Evolutionary conservation across 2,329 filamentous ascomycete species (phyloP).

Genomic region (Cladophialophora yegresii): DNA sequence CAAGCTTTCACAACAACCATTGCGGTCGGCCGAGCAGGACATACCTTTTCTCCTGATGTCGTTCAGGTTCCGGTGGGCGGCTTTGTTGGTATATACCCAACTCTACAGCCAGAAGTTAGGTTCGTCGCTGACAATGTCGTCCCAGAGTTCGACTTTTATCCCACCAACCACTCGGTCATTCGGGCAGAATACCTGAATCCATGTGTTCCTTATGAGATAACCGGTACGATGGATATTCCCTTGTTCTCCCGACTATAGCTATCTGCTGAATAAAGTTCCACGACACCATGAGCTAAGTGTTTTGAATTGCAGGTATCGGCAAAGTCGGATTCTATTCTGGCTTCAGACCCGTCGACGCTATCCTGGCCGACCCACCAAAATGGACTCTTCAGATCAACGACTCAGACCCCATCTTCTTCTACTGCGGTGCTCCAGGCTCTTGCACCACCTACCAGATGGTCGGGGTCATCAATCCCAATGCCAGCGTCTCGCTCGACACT

Average conservation of each 20-base stretch:
- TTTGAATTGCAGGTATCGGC: conserved; percentile 42
- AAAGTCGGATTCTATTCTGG: conserved; percentile 59
- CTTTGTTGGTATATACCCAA: conserved; percentile 14
- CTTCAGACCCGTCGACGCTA: conserved; percentile 50
- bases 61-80: conserved; percentile 30
- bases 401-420: conserved; percentile 67
- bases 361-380: conserved; percentile 49
- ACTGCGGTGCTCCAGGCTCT: conserved; percentile 67
- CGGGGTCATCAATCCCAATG: conserved; percentile 68
- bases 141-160: conserved; percentile 60
- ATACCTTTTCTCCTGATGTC: conserved; percentile 35
- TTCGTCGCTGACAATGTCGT: not conserved
- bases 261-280: not conserved
- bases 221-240: not conserved
- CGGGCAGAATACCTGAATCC: conserved; percentile 61
- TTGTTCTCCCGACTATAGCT: not conserved
- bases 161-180: conserved; percentile 65
- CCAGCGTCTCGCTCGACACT: conserved; percentile 24
- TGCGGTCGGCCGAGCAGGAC: conserved; percentile 26
- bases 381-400: conserved; percentile 57
- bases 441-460: conserved; percentile 71
- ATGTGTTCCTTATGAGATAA: conserved; percentile 62
- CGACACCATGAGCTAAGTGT: conserved; percentile 1
- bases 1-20: conserved; percentile 32
- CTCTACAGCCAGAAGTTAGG: not conserved